Conservation (phyloP, 2,329 filamentous ascomycete genomes). For the Tolypocladium tundrense region DNA sequence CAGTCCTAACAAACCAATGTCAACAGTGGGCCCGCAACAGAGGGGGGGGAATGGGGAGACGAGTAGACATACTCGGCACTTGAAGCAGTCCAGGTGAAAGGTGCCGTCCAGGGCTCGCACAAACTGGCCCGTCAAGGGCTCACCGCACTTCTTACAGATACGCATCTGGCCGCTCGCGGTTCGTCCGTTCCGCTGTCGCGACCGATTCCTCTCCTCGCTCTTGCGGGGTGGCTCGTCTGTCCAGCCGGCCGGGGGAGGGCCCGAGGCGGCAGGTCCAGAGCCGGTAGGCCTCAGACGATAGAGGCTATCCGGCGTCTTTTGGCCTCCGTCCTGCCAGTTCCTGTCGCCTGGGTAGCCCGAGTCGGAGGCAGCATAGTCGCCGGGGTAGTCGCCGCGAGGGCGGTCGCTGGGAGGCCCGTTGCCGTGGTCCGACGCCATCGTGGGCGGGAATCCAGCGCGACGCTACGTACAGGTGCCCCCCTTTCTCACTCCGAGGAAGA, state of each 20-base stretch:
- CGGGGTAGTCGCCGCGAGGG: constrained; percentile 19
- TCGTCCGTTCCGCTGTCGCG: constrained; percentile 42
- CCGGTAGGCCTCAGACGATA: constrained; percentile 22
- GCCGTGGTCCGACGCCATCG: constrained; percentile 38
- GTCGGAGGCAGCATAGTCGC: constrained; percentile 17
- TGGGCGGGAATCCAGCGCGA: constrained; percentile 14
- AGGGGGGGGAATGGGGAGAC: neutral
- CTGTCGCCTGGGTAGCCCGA: constrained; percentile 20
- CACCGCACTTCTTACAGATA: constrained; percentile 78
- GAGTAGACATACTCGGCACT: constrained; percentile 64
- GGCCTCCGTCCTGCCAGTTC: constrained; percentile 26
- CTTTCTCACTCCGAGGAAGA: neutral
- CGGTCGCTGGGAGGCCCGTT: constrained; percentile 28
- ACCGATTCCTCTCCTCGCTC: constrained; percentile 49
- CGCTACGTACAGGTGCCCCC: constrained; percentile 10
- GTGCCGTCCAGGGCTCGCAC: constrained; percentile 88
- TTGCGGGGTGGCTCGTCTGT: constrained; percentile 33
- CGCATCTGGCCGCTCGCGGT: constrained; percentile 51
- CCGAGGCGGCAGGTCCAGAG: constrained; percentile 22
- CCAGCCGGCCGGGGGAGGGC: constrained; percentile 17
- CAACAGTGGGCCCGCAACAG: constrained; percentile 4
- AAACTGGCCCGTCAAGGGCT: constrained; percentile 86
- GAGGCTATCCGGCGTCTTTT: constrained; percentile 25
- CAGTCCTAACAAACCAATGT: constrained; percentile 58
- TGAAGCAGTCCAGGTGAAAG: constrained; percentile 96